Percentiles rank a stretch among this genome's conserved stretches.
Evolutionary conservation across 1,139 yeast species (phyloP).

Genomic region (Saccharomycopsis crataegensis): DNA sequence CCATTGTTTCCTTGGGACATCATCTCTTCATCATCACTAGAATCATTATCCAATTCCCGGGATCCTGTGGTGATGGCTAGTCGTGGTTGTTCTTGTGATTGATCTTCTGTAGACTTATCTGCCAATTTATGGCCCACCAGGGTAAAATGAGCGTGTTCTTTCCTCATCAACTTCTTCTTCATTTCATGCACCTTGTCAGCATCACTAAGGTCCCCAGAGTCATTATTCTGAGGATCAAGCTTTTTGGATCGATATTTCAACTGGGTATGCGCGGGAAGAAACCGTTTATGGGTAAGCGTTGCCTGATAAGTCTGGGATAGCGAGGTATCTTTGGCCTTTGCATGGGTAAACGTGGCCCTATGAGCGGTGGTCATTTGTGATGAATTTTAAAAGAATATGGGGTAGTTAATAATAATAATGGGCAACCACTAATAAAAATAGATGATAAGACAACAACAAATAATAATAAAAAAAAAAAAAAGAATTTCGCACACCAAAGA

Average conservation of each 20-base stretch:
- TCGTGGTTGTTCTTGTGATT: slow-evolving; percentile 9
- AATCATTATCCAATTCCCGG: slow-evolving; percentile 21
- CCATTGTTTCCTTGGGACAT: neutral
- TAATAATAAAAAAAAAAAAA: too few relatives aligned
- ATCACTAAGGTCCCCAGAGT: neutral
- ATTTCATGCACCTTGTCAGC: slow-evolving; percentile 19
- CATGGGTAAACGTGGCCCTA: slow-evolving; percentile 42
- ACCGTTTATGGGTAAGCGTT: slow-evolving; percentile 24
- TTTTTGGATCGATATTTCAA: slow-evolving; percentile 51
- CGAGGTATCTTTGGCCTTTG: slow-evolving; percentile 18
- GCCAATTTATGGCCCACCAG: neutral
- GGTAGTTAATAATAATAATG: neutral
- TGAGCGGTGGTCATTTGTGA: slow-evolving; percentile 84
- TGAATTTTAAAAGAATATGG: too few relatives aligned
- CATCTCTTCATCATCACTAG: slow-evolving; percentile 18
- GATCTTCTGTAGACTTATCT: slow-evolving; percentile 4
- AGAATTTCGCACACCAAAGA: too few relatives aligned
- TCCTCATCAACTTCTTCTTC: slow-evolving; percentile 1
- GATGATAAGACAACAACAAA: too few relatives aligned
- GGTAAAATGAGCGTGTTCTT: neutral
- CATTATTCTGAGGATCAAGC: slow-evolving; percentile 21
- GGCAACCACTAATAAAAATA: too few relatives aligned
- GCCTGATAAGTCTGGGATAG: slow-evolving; percentile 45
- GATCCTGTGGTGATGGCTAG: slow-evolving; percentile 22
- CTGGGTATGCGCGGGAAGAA: slow-evolving; percentile 58